phyloP scores from a whole-genome alignment of 2,329 filamentous ascomycete genomes.

The Diaporthe ampelina region DNA sequence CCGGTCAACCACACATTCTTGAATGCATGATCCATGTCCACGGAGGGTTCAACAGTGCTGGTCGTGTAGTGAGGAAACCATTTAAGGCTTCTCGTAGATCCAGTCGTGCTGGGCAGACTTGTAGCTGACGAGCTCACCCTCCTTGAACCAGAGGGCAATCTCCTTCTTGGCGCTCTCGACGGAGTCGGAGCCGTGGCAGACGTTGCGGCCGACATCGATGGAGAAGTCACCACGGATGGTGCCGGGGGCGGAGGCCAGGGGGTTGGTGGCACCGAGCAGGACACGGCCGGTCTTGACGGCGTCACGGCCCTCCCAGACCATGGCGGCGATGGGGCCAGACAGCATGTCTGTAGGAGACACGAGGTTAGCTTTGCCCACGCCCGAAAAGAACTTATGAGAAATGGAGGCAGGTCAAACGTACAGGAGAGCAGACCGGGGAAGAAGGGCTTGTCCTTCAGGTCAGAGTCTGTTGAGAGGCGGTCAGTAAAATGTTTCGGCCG shows the following conservation, averaged over 20 bases:
- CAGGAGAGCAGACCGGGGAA: slow-evolving; percentile 94
- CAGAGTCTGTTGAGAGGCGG: slow-evolving; percentile 71
- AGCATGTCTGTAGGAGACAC: slow-evolving; percentile 80
- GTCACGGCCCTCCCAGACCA: slow-evolving; percentile 99
- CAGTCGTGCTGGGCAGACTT: slow-evolving; percentile 89
- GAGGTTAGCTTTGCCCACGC: slow-evolving; percentile 40
- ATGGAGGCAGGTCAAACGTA: slow-evolving; percentile 61
- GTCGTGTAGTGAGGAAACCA: slow-evolving; percentile 8
- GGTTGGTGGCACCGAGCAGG: slow-evolving; percentile 99
- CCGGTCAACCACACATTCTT: neutral
- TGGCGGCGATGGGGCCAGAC: slow-evolving; percentile 96
- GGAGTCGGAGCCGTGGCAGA: slow-evolving; percentile 97
- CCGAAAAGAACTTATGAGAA: neutral
- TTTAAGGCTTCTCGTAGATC: slow-evolving; percentile 92
- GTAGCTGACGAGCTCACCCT: slow-evolving; percentile 87
- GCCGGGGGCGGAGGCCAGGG: slow-evolving; percentile 90
- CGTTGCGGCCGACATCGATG: slow-evolving; percentile 65
- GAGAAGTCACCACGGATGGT: slow-evolving; percentile 97
- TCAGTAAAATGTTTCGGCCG: slow-evolving; percentile 47
- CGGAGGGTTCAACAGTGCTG: neutral
- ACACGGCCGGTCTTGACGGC: slow-evolving; percentile 97
- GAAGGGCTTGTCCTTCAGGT: slow-evolving; percentile 95
- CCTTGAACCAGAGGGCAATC: slow-evolving; percentile 98
- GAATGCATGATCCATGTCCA: neutral
- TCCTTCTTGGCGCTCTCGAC: slow-evolving; percentile 99